Base-by-base conservation (phyloP, 805 yeast species). In the Candida michaelii region DNA sequence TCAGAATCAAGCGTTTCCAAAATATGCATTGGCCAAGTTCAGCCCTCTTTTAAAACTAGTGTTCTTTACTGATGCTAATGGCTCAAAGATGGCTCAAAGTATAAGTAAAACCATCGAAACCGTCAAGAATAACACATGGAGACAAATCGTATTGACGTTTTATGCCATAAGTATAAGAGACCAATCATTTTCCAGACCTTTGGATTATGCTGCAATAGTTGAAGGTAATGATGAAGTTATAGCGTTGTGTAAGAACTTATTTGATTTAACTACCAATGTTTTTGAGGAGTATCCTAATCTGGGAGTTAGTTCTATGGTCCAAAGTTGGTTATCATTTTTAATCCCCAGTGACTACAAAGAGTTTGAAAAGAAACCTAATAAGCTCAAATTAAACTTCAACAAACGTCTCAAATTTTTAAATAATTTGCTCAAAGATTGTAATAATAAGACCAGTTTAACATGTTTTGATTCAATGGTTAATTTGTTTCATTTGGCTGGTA, bases 291-390 rank as follows among this genome's bases (percentile, higher is more conserved):
- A 44, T 16, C 49, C 53, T 9, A 42, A 30, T 15, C 42, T 45
- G 24, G 53, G 53, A 8, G 50, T 49, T 10, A 32, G 39, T 13
- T 44, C 50, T 5, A 32, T 42, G 45, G 42, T 49, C 19, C 60
- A 55, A 35, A 58, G 65, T 10, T 67, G 72, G 72, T 48, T 62
- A 19, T 54, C 63, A 3, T 39, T 63, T 23, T 40, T 66, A 15
- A 66, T 69, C 36, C 54, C 67, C 3, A 56, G 63, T 14, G 74
- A 69, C 40, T 67, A 65, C 43, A 48, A 45, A 11, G 71, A 66
- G 41, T 48, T 59, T n/a, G 58, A 55, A 17, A 56, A 42, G 32
- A 56, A 55, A 31, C 64, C 68, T 16, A 58, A 59, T 42, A 65
- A 60, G 40, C 49, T 63, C 17, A 64, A 58, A 39, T 47, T 59